Percentiles rank a stretch among this genome's conserved stretches.
These are phyloP conservation scores for Puya raimondii DNA, from an alignment of 176 grass and related monocot genomes.

Conservation along the genomic window DNA sequence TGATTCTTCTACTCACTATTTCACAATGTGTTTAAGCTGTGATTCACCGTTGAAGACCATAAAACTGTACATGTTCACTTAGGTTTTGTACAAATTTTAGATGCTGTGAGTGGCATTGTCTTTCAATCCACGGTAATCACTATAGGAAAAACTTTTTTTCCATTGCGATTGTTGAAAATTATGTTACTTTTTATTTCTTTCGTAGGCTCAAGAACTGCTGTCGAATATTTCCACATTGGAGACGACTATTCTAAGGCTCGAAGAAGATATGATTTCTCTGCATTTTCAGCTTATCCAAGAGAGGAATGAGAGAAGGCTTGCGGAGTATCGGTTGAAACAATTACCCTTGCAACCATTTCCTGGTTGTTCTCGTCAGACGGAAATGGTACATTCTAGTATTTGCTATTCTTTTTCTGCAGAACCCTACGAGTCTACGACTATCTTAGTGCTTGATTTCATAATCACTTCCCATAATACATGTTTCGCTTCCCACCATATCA, in stretches of 20 bases:
- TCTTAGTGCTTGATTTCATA: not conserved
- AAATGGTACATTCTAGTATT: slow-evolving; percentile 22
- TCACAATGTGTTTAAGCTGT: too few species aligned
- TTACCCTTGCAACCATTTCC: slow-evolving; percentile 15
- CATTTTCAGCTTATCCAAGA: slow-evolving; percentile 96
- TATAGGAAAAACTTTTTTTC: too few species aligned
- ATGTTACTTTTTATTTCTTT: not conserved
- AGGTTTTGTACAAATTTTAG: too few species aligned
- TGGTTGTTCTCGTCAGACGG: slow-evolving; percentile 27
- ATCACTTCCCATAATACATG: not conserved
- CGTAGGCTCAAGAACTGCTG: slow-evolving; percentile 73
- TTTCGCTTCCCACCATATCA: not conserved
- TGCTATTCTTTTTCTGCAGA: not conserved
- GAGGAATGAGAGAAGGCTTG: slow-evolving; percentile 81
- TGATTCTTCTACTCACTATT: too few species aligned
- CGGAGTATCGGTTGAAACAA: slow-evolving; percentile 70
- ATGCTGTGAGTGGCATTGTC: too few species aligned
- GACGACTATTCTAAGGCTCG: slow-evolving; percentile 41
- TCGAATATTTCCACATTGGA: slow-evolving; percentile 66
- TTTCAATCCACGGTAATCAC: too few species aligned
- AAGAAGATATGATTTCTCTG: slow-evolving; percentile 78
- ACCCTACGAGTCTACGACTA: not conserved
- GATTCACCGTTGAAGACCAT: too few species aligned
- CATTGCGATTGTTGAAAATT: not conserved
- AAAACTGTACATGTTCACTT: too few species aligned